Base-by-base conservation (phyloP, 495 filamentous ascomycete species). In the Xylaria cubensis region DNA sequence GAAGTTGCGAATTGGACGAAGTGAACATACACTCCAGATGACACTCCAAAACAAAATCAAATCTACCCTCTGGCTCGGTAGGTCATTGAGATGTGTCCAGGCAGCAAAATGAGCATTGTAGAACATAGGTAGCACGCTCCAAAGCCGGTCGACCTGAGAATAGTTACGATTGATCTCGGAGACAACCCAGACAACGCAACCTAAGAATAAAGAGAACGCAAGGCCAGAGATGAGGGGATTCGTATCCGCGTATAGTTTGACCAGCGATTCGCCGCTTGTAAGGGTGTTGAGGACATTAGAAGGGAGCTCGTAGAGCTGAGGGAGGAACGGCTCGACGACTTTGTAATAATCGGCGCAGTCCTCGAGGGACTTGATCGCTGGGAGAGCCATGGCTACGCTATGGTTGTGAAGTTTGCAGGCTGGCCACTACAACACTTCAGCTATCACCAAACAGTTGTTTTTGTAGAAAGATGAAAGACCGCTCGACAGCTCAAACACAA, bases 81-180 rank as follows among this genome's bases (percentile, higher is more conserved):
- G 78, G 4, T 91, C 92, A 29, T 87, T 83, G 69, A 94, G 68
- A 79, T 92, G 92, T 44, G 94, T 93, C 88, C 93, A 99, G 19
- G 86, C 66, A 69, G 88, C 87, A 77, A 92, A 98, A 79, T 99
- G 95, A n/a, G 88, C 91, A 80, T 94, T 93, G 83, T 94, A 98
- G 59, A 97, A 53, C 9, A 92, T 90, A 17, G 97, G 97, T 53
- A 98, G 80, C 62, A 99, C 83, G 78, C 92, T 93, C 97, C 97
- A 99, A 73, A 90, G 84, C 2, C 97, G 88, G 80, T 99, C 97
- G 12, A 99, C 91, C 80, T 98, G 95, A 9, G 93, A 97, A 81
- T 93, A 97, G 82, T 99, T 98, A 64, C 88, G 88, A 80, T 93
- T 98, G 81, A 95, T 81, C 80, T 98, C 96, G 36, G 92, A 90